Conservation (phyloP, 306 rosid genomes). For the Carpinus fangiana region DNA sequence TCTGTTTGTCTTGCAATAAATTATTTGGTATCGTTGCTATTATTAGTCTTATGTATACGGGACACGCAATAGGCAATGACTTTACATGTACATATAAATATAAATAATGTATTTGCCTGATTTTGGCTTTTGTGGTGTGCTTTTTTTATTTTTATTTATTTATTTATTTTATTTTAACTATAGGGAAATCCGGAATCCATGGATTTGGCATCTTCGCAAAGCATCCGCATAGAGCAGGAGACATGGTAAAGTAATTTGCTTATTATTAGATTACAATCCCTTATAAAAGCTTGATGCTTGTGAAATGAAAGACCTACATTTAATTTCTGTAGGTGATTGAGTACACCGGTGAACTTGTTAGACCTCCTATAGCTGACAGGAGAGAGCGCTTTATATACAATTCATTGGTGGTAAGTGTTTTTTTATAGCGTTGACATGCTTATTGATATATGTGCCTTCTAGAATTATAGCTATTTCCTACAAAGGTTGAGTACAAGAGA, state of each 20-base stretch:
- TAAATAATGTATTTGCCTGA: background rate
- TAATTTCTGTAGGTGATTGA: constrained; percentile 76
- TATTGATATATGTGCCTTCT: constrained; percentile 8
- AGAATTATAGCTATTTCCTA: background rate
- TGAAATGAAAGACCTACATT: constrained; percentile 9
- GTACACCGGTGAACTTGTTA: constrained; percentile 92
- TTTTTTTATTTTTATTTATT: background rate
- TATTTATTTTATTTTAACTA: background rate
- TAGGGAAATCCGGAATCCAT: constrained; percentile 98
- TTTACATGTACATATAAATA: background rate
- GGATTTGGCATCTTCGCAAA: constrained; percentile 98
- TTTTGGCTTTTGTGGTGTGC: background rate
- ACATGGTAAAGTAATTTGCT: constrained; percentile 66
- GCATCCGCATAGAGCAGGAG: constrained; percentile 97
- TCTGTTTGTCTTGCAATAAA: background rate
- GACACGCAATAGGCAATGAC: background rate
- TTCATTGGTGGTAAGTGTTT: constrained; percentile 84
- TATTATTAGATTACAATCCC: constrained; percentile 18
- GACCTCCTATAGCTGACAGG: constrained; percentile 94
- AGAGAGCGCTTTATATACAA: constrained; percentile 96
- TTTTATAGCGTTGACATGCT: constrained; percentile 17
- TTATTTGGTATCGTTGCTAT: background rate
- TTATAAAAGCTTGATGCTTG: constrained; percentile 23
- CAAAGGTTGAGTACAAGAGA: constrained; percentile 1
- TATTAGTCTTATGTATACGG: background rate